Evolutionary conservation across 495 filamentous ascomycete species (phyloP), one percentile per base, ranked within the genome.

Genomic region (Talaromyces borbonicus): DNA sequence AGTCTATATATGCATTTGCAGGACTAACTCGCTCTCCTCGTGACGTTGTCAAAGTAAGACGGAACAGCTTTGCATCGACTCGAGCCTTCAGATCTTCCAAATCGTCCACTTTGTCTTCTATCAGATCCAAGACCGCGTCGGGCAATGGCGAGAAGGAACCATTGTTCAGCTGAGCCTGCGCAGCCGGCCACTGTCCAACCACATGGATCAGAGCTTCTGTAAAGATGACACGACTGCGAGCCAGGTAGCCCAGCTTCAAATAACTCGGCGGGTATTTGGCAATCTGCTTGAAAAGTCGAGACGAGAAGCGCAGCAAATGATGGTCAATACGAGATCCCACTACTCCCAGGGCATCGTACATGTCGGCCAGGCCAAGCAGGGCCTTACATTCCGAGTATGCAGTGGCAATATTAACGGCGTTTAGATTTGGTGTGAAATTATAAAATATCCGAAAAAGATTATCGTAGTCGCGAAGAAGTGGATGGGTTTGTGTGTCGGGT

Each of bases 381-480:
- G 83, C 78, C 62, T 94, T 92, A 74, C 87, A 94, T 59, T 95
- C 85, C 23, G 88, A 78, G 61, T 96, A 96, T 14, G 87, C 85
- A 52, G 86, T 81, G 50, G 87, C 86, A 49, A 95, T 90, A 59
- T 90, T 89, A 59, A 89, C 75, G 16, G 74, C 73, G 66, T 93
- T 87, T 23, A 96, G 74, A 4, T 74, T 54, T 0, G 89, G 88
- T 2, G 87, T 68, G 58, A 93, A 83, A 60, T 95, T 94, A 68
- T 95, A 95, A 70, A 94, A 93, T 37, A 89, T 78, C 45, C 88
- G 83, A 60, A 95, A 87, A 43, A 95, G 73, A 65, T 94, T 95
- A 60, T 94, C 88, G 61, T 95, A 95, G 61, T 92, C 85, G 37
- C 85, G 84, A 26, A 95, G 66, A 19, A 86, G 70, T 38, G 66